These are phyloP conservation scores for Eleusine indica DNA, from an alignment of 176 grass and related monocot species.

Conservation along the genomic window DNA sequence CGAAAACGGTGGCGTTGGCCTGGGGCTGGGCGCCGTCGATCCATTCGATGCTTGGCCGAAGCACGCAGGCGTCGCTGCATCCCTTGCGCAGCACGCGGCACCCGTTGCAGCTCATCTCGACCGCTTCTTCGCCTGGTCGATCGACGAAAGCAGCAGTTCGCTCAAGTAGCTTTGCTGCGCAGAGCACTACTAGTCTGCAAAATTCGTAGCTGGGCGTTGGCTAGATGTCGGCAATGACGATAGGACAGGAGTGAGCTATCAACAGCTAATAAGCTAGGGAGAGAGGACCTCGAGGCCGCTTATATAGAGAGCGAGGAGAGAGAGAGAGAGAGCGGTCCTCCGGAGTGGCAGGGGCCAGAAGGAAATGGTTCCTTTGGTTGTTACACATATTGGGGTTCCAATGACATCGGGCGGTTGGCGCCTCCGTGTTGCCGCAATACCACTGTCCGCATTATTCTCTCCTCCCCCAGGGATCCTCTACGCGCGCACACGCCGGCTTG, in stretches of 20 bases:
- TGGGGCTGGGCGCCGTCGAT: conserved; percentile 69
- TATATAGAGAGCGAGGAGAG: conserved; percentile 13
- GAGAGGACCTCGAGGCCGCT: not conserved
- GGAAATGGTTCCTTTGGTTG: not conserved
- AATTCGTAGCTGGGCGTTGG: not conserved
- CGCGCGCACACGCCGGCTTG: not conserved
- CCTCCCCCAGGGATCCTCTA: conserved; percentile 35
- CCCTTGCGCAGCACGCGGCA: conserved; percentile 86
- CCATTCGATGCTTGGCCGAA: conserved; percentile 79
- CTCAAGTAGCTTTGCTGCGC: not conserved
- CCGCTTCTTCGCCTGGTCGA: not conserved
- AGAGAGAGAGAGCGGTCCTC: not conserved
- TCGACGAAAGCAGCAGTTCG: not conserved
- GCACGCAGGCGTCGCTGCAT: conserved; percentile 80
- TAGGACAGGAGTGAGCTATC: not conserved
- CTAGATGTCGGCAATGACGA: not conserved
- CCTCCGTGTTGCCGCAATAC: conserved; percentile 51
- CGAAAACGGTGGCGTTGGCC: conserved; percentile 90
- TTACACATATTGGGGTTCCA: conserved; percentile 20
- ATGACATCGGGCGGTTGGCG: conserved; percentile 49
- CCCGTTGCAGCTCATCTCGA: conserved; percentile 83
- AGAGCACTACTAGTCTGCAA: not conserved
- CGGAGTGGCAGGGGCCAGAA: conserved; percentile 23
- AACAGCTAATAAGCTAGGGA: conserved; percentile 10
- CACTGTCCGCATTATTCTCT: not conserved